A percentile compares a stretch with the other conserved stretches of the same genome.
These are phyloP conservation scores for Tetrapisispora phaffii DNA, from an alignment of 805 yeast species.

Conservation along the genomic window DNA sequence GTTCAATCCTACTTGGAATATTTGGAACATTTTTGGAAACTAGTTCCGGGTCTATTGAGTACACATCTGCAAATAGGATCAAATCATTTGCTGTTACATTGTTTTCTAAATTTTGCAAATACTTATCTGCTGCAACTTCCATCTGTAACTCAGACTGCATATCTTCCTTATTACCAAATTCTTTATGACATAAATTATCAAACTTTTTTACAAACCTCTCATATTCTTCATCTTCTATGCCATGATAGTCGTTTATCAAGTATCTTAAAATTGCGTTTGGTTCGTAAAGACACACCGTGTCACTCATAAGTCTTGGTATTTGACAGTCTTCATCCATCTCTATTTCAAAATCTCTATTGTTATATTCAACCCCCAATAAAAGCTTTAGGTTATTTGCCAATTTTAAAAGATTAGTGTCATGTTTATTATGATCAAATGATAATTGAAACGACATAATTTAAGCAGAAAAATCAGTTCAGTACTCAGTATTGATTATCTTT, in stretches of 20 bases:
- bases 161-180: not conserved
- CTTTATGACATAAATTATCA: not conserved
- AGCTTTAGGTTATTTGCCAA: slow-evolving; percentile 27
- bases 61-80: slow-evolving; percentile 27
- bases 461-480: not conserved
- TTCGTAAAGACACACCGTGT: slow-evolving; percentile 40
- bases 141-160: slow-evolving; percentile 28
- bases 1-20: not conserved
- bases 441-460: slow-evolving; percentile 15
- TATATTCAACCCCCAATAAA: slow-evolving; percentile 23
- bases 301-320: slow-evolving; percentile 20
- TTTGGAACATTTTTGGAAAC: not conserved
- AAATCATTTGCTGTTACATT: slow-evolving; percentile 41
- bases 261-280: slow-evolving; percentile 64
- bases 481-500: not conserved
- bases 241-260: slow-evolving; percentile 40
- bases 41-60: not conserved
- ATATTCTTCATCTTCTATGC: slow-evolving; percentile 28
- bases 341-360: slow-evolving; percentile 15
- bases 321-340: slow-evolving; percentile 15
- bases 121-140: slow-evolving; percentile 30
- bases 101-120: slow-evolving; percentile 21
- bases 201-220: slow-evolving; percentile 12
- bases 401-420: slow-evolving; percentile 11
- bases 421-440: slow-evolving; percentile 23